A percentile compares a stretch with the other conserved stretches of the same genome.
Conservation (phyloP, 805 yeast species). For the Lipomyces spencermartinsiae region DNA sequence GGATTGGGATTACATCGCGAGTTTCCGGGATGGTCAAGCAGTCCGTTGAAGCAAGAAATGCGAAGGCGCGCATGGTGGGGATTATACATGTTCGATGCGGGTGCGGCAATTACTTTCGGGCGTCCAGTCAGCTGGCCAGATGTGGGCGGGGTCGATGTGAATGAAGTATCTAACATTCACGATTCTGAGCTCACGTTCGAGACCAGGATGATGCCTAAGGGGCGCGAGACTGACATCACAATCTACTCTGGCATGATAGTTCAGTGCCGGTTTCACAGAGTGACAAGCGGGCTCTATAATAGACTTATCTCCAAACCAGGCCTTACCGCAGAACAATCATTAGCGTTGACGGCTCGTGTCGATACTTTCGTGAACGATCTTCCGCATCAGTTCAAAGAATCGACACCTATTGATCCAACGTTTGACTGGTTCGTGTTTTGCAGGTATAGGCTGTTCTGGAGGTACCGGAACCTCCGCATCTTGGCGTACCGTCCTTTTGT, state of each 20-base stretch:
- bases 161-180: slow-evolving; percentile 57
- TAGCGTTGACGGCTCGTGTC: slow-evolving; percentile 55
- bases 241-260: slow-evolving; percentile 64
- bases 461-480: slow-evolving; percentile 62
- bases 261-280: slow-evolving; percentile 57
- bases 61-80: slow-evolving; percentile 75
- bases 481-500: slow-evolving; percentile 62
- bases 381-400: slow-evolving; percentile 57
- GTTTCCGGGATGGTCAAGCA: slow-evolving; percentile 52
- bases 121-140: slow-evolving; percentile 64
- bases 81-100: slow-evolving; percentile 65
- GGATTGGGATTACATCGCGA: slow-evolving; percentile 68
- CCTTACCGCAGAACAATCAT: slow-evolving; percentile 57
- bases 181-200: slow-evolving; percentile 50
- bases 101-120: slow-evolving; percentile 68
- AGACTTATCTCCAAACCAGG: slow-evolving; percentile 55
- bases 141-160: slow-evolving; percentile 55
- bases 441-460: slow-evolving; percentile 62
- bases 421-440: slow-evolving; percentile 64
- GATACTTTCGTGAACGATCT: slow-evolving; percentile 51
- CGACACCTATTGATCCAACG: slow-evolving; percentile 45
- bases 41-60: slow-evolving; percentile 57
- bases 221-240: slow-evolving; percentile 51
- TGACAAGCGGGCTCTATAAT: slow-evolving; percentile 58
- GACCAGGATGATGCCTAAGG: slow-evolving; percentile 40